Evolutionary conservation across 2,329 filamentous ascomycete genomes (phyloP).

Genomic region (Neofusicoccum laricinum): DNA sequence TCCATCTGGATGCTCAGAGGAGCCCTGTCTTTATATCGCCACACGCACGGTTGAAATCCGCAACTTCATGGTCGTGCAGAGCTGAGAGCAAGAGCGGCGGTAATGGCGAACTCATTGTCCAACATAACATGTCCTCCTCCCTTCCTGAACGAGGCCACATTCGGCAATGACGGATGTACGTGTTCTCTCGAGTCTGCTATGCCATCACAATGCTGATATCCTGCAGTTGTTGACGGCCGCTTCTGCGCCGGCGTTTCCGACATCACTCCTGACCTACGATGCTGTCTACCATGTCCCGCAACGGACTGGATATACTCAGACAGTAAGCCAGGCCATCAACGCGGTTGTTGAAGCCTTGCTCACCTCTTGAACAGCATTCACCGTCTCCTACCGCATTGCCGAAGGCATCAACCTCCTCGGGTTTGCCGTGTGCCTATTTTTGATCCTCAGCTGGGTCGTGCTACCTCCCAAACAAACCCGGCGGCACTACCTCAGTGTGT

Average conservation of each 20-base stretch:
- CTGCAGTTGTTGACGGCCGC: constrained; percentile 53
- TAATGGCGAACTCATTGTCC: constrained; percentile 32
- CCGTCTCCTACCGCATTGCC: constrained; percentile 61
- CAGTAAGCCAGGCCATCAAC: constrained; percentile 39
- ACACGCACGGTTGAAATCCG: background rate
- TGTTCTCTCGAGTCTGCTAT: constrained; percentile 19
- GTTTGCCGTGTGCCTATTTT: constrained; percentile 67
- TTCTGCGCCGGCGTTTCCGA: constrained; percentile 52
- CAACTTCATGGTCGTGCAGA: constrained; percentile 2
- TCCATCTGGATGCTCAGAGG: background rate
- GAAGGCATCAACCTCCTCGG: constrained; percentile 80
- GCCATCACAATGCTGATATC: constrained; percentile 29
- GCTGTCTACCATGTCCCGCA: constrained; percentile 88
- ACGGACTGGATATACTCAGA: constrained; percentile 70
- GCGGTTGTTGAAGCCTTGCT: background rate
- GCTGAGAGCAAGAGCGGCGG: constrained; percentile 15
- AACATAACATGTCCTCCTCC: constrained; percentile 58
- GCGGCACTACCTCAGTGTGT: constrained; percentile 90
- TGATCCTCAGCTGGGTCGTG: constrained; percentile 74
- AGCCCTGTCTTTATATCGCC: background rate
- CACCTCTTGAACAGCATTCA: constrained; percentile 43
- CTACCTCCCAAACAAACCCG: constrained; percentile 86
- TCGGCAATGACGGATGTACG: constrained; percentile 67
- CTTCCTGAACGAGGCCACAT: constrained; percentile 64
- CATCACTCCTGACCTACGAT: constrained; percentile 54